Conservation (phyloP, 2,329 filamentous ascomycete species). For the Pseudogymnoascus verrucosus region DNA sequence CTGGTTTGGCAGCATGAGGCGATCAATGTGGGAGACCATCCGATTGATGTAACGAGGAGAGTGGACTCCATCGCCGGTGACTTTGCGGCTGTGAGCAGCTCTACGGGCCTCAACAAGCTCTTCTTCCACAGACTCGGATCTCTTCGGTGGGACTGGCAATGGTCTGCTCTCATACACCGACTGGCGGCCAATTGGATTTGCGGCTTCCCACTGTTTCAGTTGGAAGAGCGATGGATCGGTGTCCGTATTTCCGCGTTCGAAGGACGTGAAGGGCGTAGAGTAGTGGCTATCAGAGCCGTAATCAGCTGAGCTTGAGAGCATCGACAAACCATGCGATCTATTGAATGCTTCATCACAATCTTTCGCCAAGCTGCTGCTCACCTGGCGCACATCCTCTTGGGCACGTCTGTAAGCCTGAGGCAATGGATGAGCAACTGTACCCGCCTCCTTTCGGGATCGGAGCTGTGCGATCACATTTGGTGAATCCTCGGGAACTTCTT, state of each 20-base stretch:
- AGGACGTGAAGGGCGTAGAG: not conserved
- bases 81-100: constrained; percentile 23
- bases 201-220: not conserved
- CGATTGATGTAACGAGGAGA: constrained; percentile 45
- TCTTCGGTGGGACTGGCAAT: constrained; percentile 24
- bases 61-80: constrained; percentile 23
- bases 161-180: constrained; percentile 22
- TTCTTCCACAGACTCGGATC: constrained; percentile 23
- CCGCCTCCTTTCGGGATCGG: not conserved
- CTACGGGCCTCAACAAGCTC: constrained; percentile 25
- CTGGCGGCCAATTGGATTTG: not conserved
- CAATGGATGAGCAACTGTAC: not conserved
- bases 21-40: constrained; percentile 52
- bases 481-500: not conserved
- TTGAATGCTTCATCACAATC: constrained; percentile 92
- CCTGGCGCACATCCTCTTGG: constrained; percentile 67
- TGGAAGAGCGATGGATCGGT: not conserved
- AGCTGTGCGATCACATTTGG: not conserved
- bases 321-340: constrained; percentile 1
- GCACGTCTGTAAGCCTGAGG: not conserved
- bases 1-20: constrained; percentile 39
- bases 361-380: constrained; percentile 77
- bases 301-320: not conserved
- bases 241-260: not conserved
- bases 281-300: constrained; percentile 2